Conservation (phyloP, 2,329 filamentous ascomycete species). For the Paraphaeosphaeria sporulosa region DNA sequence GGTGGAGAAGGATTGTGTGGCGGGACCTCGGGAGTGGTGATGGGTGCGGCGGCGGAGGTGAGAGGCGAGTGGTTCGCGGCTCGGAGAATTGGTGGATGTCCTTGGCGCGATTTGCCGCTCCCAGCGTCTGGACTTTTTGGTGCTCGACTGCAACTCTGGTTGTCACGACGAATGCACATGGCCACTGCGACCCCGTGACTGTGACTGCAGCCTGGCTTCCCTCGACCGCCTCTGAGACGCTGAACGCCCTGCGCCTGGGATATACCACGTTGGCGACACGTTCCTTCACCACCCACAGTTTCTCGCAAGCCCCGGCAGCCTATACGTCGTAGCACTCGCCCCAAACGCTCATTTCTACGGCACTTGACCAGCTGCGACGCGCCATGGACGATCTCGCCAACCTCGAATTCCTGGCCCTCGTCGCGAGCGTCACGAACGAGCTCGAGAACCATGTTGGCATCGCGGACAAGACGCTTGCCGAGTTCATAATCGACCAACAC, state of each 20-base stretch:
- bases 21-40: not conserved
- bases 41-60: slow-evolving; percentile 22
- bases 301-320: not conserved
- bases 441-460: slow-evolving; percentile 93
- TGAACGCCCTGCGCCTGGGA: not conserved
- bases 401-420: slow-evolving; percentile 90
- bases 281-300: not conserved
- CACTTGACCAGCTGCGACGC: not conserved
- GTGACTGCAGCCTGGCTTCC: slow-evolving; percentile 1
- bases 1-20: not conserved
- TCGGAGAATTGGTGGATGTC: slow-evolving; percentile 16
- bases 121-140: slow-evolving; percentile 17
- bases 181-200: not conserved
- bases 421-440: slow-evolving; percentile 93
- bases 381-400: slow-evolving; percentile 88
- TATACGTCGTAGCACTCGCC: not conserved
- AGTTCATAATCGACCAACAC: slow-evolving; percentile 94
- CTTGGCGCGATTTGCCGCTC: slow-evolving; percentile 26
- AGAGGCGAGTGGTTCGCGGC: slow-evolving; percentile 27
- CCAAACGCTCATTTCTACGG: slow-evolving; percentile 13
- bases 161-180: not conserved
- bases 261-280: not conserved
- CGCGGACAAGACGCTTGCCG: slow-evolving; percentile 91
- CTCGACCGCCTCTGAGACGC: not conserved
- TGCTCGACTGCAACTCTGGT: not conserved